These are phyloP conservation scores for Rheum nobile DNA, from an alignment of 148 eudicot genomes.

Conservation along the genomic window DNA sequence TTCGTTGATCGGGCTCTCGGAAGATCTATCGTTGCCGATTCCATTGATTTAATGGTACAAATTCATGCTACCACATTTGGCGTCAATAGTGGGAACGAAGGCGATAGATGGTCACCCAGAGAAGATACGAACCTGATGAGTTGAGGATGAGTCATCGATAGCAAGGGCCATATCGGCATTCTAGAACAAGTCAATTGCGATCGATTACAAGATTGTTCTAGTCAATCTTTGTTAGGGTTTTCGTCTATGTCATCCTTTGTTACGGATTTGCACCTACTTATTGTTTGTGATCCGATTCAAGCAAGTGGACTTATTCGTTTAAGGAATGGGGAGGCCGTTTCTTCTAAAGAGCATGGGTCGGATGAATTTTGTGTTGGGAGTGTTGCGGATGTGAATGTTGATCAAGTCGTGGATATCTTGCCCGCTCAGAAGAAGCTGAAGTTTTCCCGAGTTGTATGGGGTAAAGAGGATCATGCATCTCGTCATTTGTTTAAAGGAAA, in stretches of 20 bases:
- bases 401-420: slow-evolving; percentile 8
- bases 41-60: no score
- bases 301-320: slow-evolving; percentile 26
- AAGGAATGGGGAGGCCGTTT: slow-evolving; percentile 15
- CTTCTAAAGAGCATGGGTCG: slow-evolving; percentile 8
- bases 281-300: neutral
- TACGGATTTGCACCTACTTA: neutral
- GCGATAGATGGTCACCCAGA: no score
- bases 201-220: neutral
- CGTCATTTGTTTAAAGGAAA: neutral
- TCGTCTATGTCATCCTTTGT: neutral
- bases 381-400: slow-evolving; percentile 10
- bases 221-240: neutral
- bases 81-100: no score
- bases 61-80: no score
- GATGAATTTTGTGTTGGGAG: slow-evolving; percentile 3
- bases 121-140: no score
- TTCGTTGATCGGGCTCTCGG: no score
- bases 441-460: slow-evolving; percentile 21
- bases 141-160: no score
- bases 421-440: slow-evolving; percentile 32
- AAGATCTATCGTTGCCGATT: no score
- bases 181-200: neutral
- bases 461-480: slow-evolving; percentile 13
- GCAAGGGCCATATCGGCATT: no score